Conservation (phyloP, 129 eudicot genomes). For the Lonicera japonica region DNA sequence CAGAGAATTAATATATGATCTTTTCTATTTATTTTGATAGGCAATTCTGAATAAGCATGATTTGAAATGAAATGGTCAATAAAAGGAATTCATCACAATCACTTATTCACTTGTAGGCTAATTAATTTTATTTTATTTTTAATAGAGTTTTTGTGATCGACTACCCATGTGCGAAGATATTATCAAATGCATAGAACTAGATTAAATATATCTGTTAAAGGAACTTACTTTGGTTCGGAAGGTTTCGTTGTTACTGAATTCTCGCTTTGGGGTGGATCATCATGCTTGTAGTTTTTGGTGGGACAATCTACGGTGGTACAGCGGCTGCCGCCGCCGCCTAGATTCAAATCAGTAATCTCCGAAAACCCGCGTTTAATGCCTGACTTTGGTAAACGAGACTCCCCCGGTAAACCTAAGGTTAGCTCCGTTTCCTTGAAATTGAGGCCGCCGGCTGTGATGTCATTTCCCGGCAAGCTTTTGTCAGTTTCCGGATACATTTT, state of each 20-base stretch:
- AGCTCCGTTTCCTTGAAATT: conserved; percentile 53
- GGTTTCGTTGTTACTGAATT: conserved; percentile 22
- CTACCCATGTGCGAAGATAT: not conserved
- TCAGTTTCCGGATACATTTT: conserved; percentile 19
- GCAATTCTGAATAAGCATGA: too few species aligned
- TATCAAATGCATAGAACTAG: too few species aligned
- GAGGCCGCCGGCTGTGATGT: not conserved
- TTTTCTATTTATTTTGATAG: too few species aligned
- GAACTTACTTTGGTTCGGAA: conserved; percentile 45
- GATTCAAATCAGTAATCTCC: conserved; percentile 30
- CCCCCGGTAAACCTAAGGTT: conserved; percentile 72
- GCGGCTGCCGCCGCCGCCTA: conserved; percentile 21
- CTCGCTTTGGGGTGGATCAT: conserved; percentile 20
- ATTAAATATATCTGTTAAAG: not conserved
- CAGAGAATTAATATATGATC: too few species aligned
- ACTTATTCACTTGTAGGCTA: too few species aligned
- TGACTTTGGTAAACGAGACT: conserved; percentile 8
- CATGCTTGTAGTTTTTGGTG: not conserved
- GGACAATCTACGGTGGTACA: not conserved
- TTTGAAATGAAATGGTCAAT: too few species aligned
- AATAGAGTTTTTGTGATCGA: too few species aligned
- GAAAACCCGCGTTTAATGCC: conserved; percentile 44
- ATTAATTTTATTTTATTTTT: too few species aligned
- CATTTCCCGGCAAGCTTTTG: conserved; percentile 15
- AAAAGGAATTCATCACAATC: too few species aligned